Base-by-base conservation (phyloP, 768 basidiomycete species). In the Amanita pseudoporphyria region DNA sequence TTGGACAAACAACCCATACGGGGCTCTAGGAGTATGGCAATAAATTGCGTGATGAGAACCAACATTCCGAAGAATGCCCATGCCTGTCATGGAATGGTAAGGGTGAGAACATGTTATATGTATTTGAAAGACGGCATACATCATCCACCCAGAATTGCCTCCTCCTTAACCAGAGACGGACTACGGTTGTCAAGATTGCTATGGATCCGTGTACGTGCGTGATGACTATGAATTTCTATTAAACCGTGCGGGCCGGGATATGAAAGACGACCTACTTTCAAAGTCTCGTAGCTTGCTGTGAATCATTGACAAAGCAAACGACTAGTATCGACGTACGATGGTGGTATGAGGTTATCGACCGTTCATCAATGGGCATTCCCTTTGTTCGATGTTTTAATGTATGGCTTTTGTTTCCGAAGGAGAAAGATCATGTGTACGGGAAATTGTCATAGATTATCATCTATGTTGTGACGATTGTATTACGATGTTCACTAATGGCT, bases 81-180 rank as follows among this genome's bases (percentile, higher is more conserved):
- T 9, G 52, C 59, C 66, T 66, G 19, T n/a, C n/a, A n/a, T n/a
- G n/a, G n/a, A n/a, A 28, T 3, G 4, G 14, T 21, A 51, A 47
- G 14, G 26, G 26, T 3, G 26, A 4, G 45, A 18, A 19, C 3
- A 21, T 3, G 31, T 36, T 16, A 18, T 37, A 19, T 21, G n/a
- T n/a, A n/a, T 21, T 4, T 37, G 21, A 10, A 19, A 38, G 19
- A 21, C 2, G 13, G 49, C 63, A 44, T 45, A 68, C 68, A 55
- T 70, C 71, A 53, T 72, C 68, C n/a, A 61, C 55, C 67, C 66
- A 69, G 18, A 64, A 54, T 30, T 59, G 50, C 1, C 56, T 54
- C 45, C 67, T 57, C 36, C 68, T 60, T 16, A 69, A 55, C 37
- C 54, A 60, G 9, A 70, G 51, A 9, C 69, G 63, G 33, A 60